Evolutionary conservation across 805 yeast species (phyloP).

Genomic region (Millerozyma acaciae): DNA sequence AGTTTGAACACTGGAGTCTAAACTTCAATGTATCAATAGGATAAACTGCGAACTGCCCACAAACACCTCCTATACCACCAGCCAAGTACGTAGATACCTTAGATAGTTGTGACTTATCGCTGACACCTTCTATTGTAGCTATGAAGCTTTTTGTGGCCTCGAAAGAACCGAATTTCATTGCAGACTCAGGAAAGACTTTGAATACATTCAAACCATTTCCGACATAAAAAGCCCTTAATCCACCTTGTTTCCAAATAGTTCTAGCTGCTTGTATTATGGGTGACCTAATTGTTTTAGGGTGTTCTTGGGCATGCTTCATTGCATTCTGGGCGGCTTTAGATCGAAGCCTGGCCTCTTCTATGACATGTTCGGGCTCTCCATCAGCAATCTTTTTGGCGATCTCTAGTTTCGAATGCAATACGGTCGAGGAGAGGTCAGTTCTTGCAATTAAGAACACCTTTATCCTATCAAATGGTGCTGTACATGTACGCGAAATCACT

Average conservation of each 20-base stretch:
- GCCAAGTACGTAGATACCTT: slow-evolving; percentile 79
- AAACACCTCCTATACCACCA: slow-evolving; percentile 96
- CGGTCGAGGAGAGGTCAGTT: slow-evolving; percentile 71
- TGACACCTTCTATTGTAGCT: slow-evolving; percentile 71
- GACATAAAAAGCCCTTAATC: slow-evolving; percentile 81
- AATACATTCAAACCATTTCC: slow-evolving; percentile 93
- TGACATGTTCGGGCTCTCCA: slow-evolving; percentile 31
- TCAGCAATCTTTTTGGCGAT: slow-evolving; percentile 34
- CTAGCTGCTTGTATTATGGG: slow-evolving; percentile 79
- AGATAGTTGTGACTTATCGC: slow-evolving; percentile 66
- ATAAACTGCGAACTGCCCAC: slow-evolving; percentile 87
- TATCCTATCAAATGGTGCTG: slow-evolving; percentile 95
- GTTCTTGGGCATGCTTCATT: slow-evolving; percentile 31
- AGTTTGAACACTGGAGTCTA: slow-evolving; percentile 87
- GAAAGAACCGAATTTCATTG: slow-evolving; percentile 94
- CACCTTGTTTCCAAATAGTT: slow-evolving; percentile 83
- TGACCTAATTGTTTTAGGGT: slow-evolving; percentile 53
- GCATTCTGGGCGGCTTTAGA: slow-evolving; percentile 25
- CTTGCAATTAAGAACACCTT: slow-evolving; percentile 93
- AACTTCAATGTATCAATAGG: slow-evolving; percentile 95
- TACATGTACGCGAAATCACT: slow-evolving; percentile 90
- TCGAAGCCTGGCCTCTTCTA: slow-evolving; percentile 31
- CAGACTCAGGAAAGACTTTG: slow-evolving; percentile 94
- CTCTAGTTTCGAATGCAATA: slow-evolving; percentile 52
- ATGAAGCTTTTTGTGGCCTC: slow-evolving; percentile 78